Conservation (phyloP, 2,329 filamentous ascomycete species). For the Mollisia scopiformis region DNA sequence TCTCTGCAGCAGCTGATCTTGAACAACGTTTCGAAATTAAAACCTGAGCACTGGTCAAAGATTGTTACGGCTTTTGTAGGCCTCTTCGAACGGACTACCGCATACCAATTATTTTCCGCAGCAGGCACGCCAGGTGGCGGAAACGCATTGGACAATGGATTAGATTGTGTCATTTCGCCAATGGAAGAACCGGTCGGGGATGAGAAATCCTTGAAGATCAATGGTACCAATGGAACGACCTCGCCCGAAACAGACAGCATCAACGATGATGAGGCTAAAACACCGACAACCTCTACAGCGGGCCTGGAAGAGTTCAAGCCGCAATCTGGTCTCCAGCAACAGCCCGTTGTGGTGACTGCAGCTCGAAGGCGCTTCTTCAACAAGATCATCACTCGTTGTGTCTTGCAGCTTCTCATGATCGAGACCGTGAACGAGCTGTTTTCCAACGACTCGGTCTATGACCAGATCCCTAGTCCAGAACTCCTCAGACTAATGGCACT, state of each 20-base stretch:
- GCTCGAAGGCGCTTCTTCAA: conserved; percentile 96
- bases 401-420: conserved; percentile 97
- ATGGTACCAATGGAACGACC: conserved; percentile 50
- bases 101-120: conserved; percentile 94
- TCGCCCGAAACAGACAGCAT: conserved; percentile 35
- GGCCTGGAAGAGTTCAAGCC: conserved; percentile 81
- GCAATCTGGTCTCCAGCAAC: conserved; percentile 75
- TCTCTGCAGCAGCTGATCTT: conserved; percentile 95
- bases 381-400: conserved; percentile 97
- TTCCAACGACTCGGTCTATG: conserved; percentile 93
- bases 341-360: conserved; percentile 89
- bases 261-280: conserved; percentile 35
- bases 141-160: conserved; percentile 56
- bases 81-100: conserved; percentile 91
- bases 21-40: conserved; percentile 94
- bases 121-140: conserved; percentile 55
- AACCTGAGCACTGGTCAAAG: conserved; percentile 84
- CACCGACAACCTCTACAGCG: conserved; percentile 26
- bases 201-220: conserved; percentile 64
- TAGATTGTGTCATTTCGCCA: conserved; percentile 48
- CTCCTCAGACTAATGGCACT: conserved; percentile 91
- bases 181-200: conserved; percentile 32
- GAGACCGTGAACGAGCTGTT: conserved; percentile 99
- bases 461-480: conserved; percentile 87
- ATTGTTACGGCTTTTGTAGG: conserved; percentile 96